These are phyloP conservation scores for Aureobasidium melanogenum DNA, from an alignment of 2,329 filamentous ascomycete genomes.

Conservation along the genomic window DNA sequence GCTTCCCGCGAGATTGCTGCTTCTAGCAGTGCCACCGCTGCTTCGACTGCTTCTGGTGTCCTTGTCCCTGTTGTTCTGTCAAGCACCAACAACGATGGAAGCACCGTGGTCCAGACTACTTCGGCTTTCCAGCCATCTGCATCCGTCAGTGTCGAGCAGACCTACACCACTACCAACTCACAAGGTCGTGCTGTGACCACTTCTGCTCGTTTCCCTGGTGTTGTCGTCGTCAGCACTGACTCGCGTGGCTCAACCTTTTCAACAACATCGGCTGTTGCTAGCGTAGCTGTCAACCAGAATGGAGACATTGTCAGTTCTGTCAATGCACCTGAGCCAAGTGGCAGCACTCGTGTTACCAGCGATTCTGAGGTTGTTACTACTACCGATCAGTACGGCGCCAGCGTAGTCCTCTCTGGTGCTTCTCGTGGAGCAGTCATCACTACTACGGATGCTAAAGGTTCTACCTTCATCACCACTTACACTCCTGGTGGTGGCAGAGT, in stretches of 20 bases:
- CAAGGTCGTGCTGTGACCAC: conserved; percentile 23
- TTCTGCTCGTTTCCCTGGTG: conserved; percentile 28
- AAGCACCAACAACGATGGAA: conserved; percentile 30
- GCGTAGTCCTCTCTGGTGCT: conserved; percentile 27
- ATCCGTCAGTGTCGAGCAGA: conserved; percentile 23
- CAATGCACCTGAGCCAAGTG: conserved; percentile 26
- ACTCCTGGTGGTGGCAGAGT: conserved; percentile 35
- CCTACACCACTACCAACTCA: conserved; percentile 24
- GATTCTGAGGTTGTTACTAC: conserved; percentile 21
- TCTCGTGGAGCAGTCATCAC: conserved; percentile 34
- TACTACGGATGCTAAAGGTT: conserved; percentile 31
- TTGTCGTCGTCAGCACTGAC: conserved; percentile 31
- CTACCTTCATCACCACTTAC: conserved; percentile 38
- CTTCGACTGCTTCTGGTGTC: conserved; percentile 23
- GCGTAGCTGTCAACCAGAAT: conserved; percentile 29
- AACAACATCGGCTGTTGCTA: conserved; percentile 29
- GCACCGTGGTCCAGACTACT: conserved; percentile 28
- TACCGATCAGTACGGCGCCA: conserved; percentile 32
- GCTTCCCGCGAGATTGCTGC: conserved; percentile 11
- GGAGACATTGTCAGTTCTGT: conserved; percentile 31
- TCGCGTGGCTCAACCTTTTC: conserved; percentile 28
- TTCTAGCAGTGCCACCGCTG: conserved; percentile 15
- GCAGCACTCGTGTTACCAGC: conserved; percentile 3
- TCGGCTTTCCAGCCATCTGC: conserved; percentile 28
- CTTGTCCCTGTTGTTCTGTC: conserved; percentile 32